Base-by-base conservation (phyloP, 331 rosid species). In the Quercus tomentella region DNA sequence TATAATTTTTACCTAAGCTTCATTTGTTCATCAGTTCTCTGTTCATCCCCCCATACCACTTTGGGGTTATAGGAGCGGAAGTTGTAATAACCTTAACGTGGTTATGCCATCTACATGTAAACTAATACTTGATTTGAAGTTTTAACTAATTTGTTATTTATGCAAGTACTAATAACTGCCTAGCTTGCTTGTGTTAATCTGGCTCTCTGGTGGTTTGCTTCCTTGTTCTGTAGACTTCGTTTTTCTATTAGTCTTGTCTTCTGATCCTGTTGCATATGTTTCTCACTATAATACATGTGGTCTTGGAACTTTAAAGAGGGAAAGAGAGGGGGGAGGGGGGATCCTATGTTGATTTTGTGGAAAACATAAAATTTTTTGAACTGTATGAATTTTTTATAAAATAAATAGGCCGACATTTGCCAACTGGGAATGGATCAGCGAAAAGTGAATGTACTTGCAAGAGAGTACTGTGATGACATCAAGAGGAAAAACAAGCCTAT, bases 401-500 rank as follows among this genome's bases (percentile, higher is more conserved):
- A 30, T 5, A 69, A 74, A 65, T 67, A 92, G 97, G 97, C 97
- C 3, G 97, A 92, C 80, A 94, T 94, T 71, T 94, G 98, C 91
- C 97, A 92, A 82, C 49, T 94, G 84, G 98, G 98, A 88, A 92
- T 91, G 97, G 97, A 91, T 86, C 96, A 94, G 74, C 88, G 97
- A 49, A 86, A 94, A 86, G 98, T 92, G 76, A 92, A 91, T 65
- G 89, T 89, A 26, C 94, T 91, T 56, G 94, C 96, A 61, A 85
- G 97, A 79, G 97, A 92, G 85, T 90, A 92, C 80, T 92, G 93
- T 33, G 91, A 93, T 79, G 89, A 76, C 80, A 88, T 88, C 56
- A 93, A 91, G 88, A 90, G 91, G 84, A 90, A 86, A 84, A 84
- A 88, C 89, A 93, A 93, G 76, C 97, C 98, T 45, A 89, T 93